Conservation (phyloP, 371 early-diverging fungal species). For the Rhizomucor miehei region DNA sequence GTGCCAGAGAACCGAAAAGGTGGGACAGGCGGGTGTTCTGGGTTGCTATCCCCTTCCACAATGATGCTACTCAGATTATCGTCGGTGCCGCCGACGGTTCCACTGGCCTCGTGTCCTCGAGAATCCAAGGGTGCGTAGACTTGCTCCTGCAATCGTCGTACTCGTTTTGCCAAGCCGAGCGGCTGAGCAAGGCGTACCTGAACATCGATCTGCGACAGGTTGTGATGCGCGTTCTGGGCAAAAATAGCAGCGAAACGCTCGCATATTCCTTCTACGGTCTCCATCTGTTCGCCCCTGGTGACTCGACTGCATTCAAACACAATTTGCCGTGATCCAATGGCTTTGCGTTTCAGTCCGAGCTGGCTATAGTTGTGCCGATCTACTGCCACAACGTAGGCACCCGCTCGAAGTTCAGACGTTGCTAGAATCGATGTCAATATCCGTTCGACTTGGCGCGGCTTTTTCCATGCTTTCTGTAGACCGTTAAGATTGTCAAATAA, state of each 20-base stretch:
- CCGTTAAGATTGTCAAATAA: constrained; percentile 13
- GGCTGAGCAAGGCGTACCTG: constrained; percentile 15
- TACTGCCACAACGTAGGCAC: constrained; percentile 20
- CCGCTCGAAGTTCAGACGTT: constrained; percentile 11
- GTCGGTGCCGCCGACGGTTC: background rate
- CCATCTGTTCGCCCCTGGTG: constrained; percentile 17
- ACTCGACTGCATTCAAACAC: constrained; percentile 22
- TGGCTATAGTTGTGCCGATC: constrained; percentile 22
- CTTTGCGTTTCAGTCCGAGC: constrained; percentile 20
- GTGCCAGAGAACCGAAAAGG: constrained; percentile 13
- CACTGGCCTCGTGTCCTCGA: background rate
- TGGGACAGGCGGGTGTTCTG: background rate
- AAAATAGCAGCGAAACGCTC: constrained; percentile 24
- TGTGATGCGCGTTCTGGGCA: constrained; percentile 26
- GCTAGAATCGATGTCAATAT: constrained; percentile 19
- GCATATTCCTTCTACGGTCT: constrained; percentile 15
- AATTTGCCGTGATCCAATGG: constrained; percentile 16
- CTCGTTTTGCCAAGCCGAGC: constrained; percentile 1
- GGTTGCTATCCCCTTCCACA: background rate
- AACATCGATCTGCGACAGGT: constrained; percentile 21
- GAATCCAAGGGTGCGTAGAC: constrained; percentile 4
- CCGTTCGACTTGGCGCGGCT: constrained; percentile 13
- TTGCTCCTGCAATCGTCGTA: constrained; percentile 15
- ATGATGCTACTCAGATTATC: background rate
- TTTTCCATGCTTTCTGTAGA: constrained; percentile 20